phyloP scores from a whole-genome alignment of 768 basidiomycete genomes.

The Rhodosporidiobolus odoratus region DNA sequence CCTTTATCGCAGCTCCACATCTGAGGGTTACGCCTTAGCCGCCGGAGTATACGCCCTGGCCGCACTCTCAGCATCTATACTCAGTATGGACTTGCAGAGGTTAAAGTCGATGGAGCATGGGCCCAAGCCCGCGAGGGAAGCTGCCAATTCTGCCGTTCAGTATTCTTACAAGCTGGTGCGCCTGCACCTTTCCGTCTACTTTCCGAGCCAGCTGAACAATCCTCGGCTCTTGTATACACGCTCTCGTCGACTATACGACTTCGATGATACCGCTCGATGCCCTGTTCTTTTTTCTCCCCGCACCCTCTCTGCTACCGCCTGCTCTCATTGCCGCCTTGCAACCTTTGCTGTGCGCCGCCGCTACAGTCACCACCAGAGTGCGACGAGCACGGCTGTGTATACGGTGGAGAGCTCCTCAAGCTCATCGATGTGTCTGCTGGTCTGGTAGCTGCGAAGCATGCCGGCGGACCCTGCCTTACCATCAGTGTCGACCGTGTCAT shows the following conservation, averaged over 20 bases:
- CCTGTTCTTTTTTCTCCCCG: not conserved
- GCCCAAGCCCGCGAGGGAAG: conserved; percentile 1
- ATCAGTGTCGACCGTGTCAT: conserved; percentile 36
- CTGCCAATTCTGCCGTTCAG: not conserved
- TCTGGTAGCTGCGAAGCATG: conserved; percentile 36
- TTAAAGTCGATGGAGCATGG: too few relatives aligned
- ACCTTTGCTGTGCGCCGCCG: too few relatives aligned
- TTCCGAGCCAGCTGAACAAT: not conserved
- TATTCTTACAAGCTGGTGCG: conserved; percentile 25
- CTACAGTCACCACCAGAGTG: conserved; percentile 20
- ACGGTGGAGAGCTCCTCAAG: conserved; percentile 38
- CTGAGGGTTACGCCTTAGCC: not conserved
- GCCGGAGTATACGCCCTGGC: too few relatives aligned
- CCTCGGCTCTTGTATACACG: not conserved
- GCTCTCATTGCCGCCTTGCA: too few relatives aligned
- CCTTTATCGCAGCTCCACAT: not conserved
- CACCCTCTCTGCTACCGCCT: too few relatives aligned
- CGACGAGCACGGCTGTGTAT: conserved; percentile 31
- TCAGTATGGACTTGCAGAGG: not conserved
- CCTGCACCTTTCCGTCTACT: not conserved
- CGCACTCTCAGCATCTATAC: not conserved
- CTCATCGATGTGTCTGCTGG: conserved; percentile 33
- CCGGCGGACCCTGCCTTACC: conserved; percentile 28
- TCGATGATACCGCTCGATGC: not conserved
- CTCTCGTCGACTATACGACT: not conserved